Percentiles rank a stretch among this genome's conserved stretches.
These are phyloP conservation scores for Rubroboletus pulcherrimus DNA, from an alignment of 768 basidiomycete genomes.

Conservation along the genomic window DNA sequence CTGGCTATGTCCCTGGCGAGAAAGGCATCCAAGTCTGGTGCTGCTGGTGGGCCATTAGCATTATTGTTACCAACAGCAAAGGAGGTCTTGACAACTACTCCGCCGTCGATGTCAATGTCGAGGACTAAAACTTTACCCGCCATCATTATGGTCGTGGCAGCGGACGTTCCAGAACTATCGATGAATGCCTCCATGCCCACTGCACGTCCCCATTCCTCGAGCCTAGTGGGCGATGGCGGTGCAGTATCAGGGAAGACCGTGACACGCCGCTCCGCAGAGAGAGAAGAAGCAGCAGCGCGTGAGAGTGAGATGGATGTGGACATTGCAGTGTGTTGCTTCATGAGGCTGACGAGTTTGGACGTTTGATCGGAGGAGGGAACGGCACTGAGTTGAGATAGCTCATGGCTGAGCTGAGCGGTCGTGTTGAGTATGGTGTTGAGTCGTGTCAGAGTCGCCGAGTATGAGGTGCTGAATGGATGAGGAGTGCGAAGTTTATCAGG, in stretches of 20 bases:
- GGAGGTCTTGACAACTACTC: slow-evolving; percentile 62
- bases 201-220: slow-evolving; percentile 58
- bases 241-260: slow-evolving; percentile 28
- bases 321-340: slow-evolving; percentile 59
- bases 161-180: slow-evolving; percentile 46
- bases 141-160: slow-evolving; percentile 52
- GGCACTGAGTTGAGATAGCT: slow-evolving; percentile 44
- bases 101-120: slow-evolving; percentile 59
- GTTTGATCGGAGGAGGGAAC: slow-evolving; percentile 50
- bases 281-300: slow-evolving; percentile 18
- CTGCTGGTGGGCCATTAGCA: slow-evolving; percentile 43
- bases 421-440: slow-evolving; percentile 51
- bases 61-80: slow-evolving; percentile 55
- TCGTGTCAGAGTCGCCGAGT: slow-evolving; percentile 22
- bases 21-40: slow-evolving; percentile 54
- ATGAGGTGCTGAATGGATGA: slow-evolving; percentile 28
- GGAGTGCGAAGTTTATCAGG: slow-evolving; percentile 11
- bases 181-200: slow-evolving; percentile 75
- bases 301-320: slow-evolving; percentile 27
- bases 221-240: slow-evolving; percentile 33
- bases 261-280: slow-evolving; percentile 19
- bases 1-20: slow-evolving; percentile 51
- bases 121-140: slow-evolving; percentile 80
- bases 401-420: slow-evolving; percentile 50
- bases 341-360: slow-evolving; percentile 62